phyloP scores from a whole-genome alignment of 768 basidiomycete species.

The Tulasnella sp. region DNA sequence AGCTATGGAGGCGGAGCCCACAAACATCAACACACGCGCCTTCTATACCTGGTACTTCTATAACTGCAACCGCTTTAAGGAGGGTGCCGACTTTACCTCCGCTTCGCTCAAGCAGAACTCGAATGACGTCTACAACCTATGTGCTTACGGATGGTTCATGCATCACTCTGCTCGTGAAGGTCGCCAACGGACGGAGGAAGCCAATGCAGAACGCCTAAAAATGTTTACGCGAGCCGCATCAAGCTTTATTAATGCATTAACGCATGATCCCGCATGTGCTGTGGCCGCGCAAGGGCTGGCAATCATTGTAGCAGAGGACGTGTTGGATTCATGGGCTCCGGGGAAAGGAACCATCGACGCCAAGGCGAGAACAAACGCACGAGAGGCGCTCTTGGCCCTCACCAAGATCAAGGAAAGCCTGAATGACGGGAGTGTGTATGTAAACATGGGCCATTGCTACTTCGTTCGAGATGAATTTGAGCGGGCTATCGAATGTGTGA shows the following conservation, averaged over 20 bases:
- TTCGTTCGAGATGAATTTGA: conserved; percentile 91
- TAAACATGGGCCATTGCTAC: conserved; percentile 96
- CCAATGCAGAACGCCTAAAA: conserved; percentile 56
- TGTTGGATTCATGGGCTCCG: conserved; percentile 54
- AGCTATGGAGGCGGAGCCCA: conserved; percentile 63
- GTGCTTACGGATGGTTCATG: conserved; percentile 76
- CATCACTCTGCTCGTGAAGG: conserved; percentile 82
- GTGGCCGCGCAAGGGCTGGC: conserved; percentile 93
- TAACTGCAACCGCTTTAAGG: conserved; percentile 47
- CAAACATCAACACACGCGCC: conserved; percentile 79
- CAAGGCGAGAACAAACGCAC: conserved; percentile 58
- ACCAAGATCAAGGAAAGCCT: conserved; percentile 83
- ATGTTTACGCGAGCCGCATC: conserved; percentile 78
- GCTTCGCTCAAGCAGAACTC: conserved; percentile 78
- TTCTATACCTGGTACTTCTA: conserved; percentile 83
- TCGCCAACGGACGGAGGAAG: conserved; percentile 48
- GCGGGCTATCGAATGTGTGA: conserved; percentile 87
- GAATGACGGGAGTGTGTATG: conserved; percentile 73
- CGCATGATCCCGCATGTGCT: conserved; percentile 73
- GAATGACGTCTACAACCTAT: conserved; percentile 84
- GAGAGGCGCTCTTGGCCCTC: conserved; percentile 83
- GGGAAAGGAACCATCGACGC: conserved; percentile 42
- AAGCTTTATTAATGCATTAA: conserved; percentile 85
- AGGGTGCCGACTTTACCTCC: conserved; percentile 84
- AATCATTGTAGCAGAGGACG: conserved; percentile 88